A percentile compares a stretch with the other conserved stretches of the same genome.
phyloP scores from a whole-genome alignment of 768 basidiomycete genomes.

The Harrya chromipes region DNA sequence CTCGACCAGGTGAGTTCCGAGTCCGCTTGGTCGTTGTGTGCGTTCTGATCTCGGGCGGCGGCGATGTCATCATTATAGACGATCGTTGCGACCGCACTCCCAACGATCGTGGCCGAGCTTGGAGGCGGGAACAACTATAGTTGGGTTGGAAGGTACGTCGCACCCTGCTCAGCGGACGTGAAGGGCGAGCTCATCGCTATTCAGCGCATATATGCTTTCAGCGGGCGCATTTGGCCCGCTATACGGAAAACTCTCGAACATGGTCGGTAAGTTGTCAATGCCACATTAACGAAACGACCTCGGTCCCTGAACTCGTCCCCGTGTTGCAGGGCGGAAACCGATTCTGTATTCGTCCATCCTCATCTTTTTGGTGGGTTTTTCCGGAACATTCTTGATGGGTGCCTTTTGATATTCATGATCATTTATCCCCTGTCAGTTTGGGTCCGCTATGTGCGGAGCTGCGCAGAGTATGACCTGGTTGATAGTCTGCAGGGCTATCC shows the following conservation, averaged over 20 bases:
- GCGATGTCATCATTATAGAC: conserved; percentile 37
- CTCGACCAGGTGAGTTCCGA: conserved; percentile 51
- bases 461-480: conserved; percentile 78
- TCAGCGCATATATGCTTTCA: conserved; percentile 71
- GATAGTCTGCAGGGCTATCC: conserved; percentile 69
- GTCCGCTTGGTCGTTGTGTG: neutral
- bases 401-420: neutral
- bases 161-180: neutral
- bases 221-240: conserved; percentile 65
- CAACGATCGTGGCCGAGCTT: conserved; percentile 65
- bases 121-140: conserved; percentile 63
- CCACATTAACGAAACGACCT: neutral
- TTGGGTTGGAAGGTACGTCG: conserved; percentile 66
- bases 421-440: conserved; percentile 42
- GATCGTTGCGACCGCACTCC: conserved; percentile 72
- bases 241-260: conserved; percentile 76
- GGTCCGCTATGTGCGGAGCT: conserved; percentile 76
- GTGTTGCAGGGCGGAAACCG: conserved; percentile 56
- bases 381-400: too few species aligned
- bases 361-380: conserved; percentile 57
- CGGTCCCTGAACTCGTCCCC: neutral
- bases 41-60: neutral
- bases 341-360: conserved; percentile 63
- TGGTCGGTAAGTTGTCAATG: conserved; percentile 30
- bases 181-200: too few species aligned